These are phyloP conservation scores for Zopfia rhizophila DNA, from an alignment of 2,329 filamentous ascomycete genomes.

Conservation along the genomic window DNA sequence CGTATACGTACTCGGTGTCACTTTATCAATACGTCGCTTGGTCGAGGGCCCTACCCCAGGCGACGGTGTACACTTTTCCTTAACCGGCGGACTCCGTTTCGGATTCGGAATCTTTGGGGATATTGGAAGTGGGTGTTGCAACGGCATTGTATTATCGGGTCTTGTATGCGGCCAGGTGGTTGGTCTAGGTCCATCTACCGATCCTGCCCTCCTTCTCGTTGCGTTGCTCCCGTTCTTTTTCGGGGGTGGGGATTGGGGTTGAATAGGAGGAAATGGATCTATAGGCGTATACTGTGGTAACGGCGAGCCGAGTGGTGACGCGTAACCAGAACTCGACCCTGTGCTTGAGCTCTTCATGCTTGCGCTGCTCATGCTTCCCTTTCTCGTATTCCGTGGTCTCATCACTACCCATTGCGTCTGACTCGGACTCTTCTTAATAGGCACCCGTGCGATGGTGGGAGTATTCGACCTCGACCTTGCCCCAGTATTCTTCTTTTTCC, in stretches of 20 bases:
- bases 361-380: constrained; percentile 4
- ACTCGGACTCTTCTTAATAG: constrained; percentile 42
- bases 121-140: constrained; percentile 10
- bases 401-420: constrained; percentile 51
- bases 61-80: constrained; percentile 9
- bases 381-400: constrained; percentile 42
- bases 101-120: constrained; percentile 4
- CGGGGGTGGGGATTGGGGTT: constrained; percentile 8
- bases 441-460: constrained; percentile 43
- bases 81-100: constrained; percentile 9
- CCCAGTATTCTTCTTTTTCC: constrained; percentile 33
- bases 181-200: constrained; percentile 34
- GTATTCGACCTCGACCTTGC: constrained; percentile 35
- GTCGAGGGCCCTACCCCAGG: constrained; percentile 16
- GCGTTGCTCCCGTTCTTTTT: constrained; percentile 5
- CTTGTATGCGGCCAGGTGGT: constrained; percentile 36
- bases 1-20: constrained; percentile 54
- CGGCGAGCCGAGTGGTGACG: constrained; percentile 34
- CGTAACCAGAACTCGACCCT: constrained; percentile 29
- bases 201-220: constrained; percentile 30
- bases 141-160: constrained; percentile 21
- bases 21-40: constrained; percentile 45
- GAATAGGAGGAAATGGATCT: constrained; percentile 27
- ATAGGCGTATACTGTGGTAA: constrained; percentile 36
- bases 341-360: constrained; percentile 8